Evolutionary conservation across 106 monocot genomes (phyloP), one percentile per base, ranked within the genome.

Genomic region (Alisma plantagoaquatica): DNA sequence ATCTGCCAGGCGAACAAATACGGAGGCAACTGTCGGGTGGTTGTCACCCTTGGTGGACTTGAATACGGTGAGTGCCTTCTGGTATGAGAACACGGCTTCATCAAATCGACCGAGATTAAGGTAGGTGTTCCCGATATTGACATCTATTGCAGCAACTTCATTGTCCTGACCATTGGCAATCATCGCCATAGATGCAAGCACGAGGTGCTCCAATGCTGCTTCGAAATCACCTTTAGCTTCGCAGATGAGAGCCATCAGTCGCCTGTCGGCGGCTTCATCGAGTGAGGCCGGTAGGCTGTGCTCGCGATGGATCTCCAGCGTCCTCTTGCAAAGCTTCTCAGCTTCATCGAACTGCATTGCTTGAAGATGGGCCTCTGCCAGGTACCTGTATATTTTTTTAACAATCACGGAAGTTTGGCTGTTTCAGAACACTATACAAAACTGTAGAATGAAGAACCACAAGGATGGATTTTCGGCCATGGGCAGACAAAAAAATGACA

Each of bases 51-150:
- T 62, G 29, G 63, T 64, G 38, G 75, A 75, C 51, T 75, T 75
- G 53, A 69, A 75, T 20, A 75, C 68, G n/a, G 75, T 75, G 23
- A 75, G 68, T 2, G 75, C 68, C 63, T 75, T 75, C 53, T 75
- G 75, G 51, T 75, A 75, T 1, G 75, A 63, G 26, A 75, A 75
- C 25, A 75, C 68, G 29, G 75, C 68, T 38, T 75, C 75, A 46
- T 75, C 75, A 23, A 75, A 75, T 32, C 75, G 68, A 19, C 68
- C 75, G 46, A 75, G 67, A 16, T 57, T 54, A 1, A 69, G 68
- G 56, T 75, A 75, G 33, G 57, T 52, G 63, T 63, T 69, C 8
- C 75, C 75, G 7, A 75, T 69, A 35, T 33, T 25, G 23, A 69
- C 57, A 46, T 75, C 75, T 12, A 75, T 58, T 26, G 69, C 57